Conservation (phyloP, 805 yeast genomes). For the Candida piceae region DNA sequence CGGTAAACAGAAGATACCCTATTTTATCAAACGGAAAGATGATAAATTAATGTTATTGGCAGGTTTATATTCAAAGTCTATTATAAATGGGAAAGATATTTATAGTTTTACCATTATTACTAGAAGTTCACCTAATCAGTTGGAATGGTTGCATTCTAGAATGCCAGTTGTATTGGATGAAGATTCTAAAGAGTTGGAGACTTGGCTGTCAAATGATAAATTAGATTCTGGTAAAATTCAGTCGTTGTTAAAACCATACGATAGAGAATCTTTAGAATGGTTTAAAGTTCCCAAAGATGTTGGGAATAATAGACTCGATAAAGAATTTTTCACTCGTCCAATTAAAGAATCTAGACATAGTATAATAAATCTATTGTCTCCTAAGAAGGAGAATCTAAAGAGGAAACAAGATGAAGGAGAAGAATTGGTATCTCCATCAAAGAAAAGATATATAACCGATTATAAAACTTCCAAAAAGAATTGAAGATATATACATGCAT, state of each 20-base stretch:
- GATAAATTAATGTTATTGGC: conserved; percentile 59
- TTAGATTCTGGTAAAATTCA: conserved; percentile 38
- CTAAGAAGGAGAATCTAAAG: neutral
- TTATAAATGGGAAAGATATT: conserved; percentile 24
- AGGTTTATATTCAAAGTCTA: conserved; percentile 39
- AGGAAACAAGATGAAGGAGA: neutral
- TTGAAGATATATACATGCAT: no score
- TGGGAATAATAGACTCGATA: conserved; percentile 53
- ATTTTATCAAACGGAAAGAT: conserved; percentile 54
- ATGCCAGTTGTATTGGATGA: conserved; percentile 73
- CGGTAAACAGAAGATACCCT: conserved; percentile 55
- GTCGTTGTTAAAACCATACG: conserved; percentile 35
- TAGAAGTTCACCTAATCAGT: conserved; percentile 55
- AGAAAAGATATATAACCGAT: no score
- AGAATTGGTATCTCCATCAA: no score
- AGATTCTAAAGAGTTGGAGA: conserved; percentile 48
- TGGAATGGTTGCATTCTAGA: conserved; percentile 68
- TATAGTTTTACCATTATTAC: conserved; percentile 69
- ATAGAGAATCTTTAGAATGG: conserved; percentile 38
- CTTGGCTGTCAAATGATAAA: conserved; percentile 49
- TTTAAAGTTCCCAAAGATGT: conserved; percentile 58
- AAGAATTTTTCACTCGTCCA: conserved; percentile 32
- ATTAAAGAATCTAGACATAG: conserved; percentile 5
- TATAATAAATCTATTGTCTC: conserved; percentile 1
- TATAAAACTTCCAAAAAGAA: no score